Conservation (phyloP, 2,329 filamentous ascomycete species). For the Aspergillus candidus region DNA sequence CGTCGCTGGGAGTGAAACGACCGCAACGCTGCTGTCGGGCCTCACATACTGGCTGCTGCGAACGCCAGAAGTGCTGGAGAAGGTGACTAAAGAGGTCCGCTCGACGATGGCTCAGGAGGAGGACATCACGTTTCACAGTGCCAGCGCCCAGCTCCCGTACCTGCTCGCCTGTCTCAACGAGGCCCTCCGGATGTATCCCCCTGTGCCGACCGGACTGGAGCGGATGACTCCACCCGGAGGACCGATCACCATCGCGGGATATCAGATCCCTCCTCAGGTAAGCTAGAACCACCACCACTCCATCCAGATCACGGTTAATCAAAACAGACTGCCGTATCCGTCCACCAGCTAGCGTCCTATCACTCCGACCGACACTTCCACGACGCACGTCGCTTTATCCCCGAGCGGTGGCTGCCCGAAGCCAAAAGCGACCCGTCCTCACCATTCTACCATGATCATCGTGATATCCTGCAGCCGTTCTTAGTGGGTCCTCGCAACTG, state of each 20-base stretch:
- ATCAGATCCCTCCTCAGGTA: conserved; percentile 1
- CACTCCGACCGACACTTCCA: conserved; percentile 41
- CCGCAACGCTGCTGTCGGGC: conserved; percentile 40
- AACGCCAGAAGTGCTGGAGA: conserved; percentile 26
- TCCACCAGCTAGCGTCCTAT: conserved; percentile 42
- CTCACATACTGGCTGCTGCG: conserved; percentile 37
- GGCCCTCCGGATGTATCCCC: conserved; percentile 36
- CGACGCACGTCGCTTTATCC: conserved; percentile 40
- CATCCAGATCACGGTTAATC: neutral
- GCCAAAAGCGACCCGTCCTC: conserved; percentile 10
- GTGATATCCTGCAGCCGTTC: conserved; percentile 45
- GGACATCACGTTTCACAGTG: conserved; percentile 28
- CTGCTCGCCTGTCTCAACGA: conserved; percentile 39
- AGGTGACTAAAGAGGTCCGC: conserved; percentile 36
- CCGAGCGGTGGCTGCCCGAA: conserved; percentile 42
- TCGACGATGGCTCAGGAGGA: conserved; percentile 14
- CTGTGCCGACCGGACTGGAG: conserved; percentile 13
- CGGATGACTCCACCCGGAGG: conserved; percentile 4
- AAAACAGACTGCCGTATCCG: conserved; percentile 35
- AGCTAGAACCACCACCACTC: neutral
- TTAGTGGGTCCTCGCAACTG: conserved; percentile 45
- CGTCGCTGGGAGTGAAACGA: conserved; percentile 40
- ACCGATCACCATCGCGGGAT: conserved; percentile 5
- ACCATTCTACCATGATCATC: conserved; percentile 38
- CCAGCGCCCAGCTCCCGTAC: conserved; percentile 26